Conservation (phyloP, 1,139 yeast genomes). For the Diutina pseudorugosa region DNA sequence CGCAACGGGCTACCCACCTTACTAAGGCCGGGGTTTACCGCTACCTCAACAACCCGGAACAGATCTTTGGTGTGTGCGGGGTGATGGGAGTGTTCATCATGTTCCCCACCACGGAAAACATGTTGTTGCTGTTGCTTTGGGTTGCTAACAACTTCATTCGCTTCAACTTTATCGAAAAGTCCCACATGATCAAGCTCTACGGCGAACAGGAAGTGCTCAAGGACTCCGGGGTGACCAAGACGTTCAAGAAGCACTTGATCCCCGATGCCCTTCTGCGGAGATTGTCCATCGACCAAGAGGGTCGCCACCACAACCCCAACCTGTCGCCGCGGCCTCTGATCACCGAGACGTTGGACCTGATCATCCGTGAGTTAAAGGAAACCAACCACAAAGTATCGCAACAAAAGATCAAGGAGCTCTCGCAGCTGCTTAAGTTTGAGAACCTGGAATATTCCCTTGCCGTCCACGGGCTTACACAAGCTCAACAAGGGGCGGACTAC, state of each 20-base stretch:
- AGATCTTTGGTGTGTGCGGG: slow-evolving; percentile 71
- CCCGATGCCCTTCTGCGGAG: slow-evolving; percentile 29
- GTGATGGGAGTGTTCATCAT: slow-evolving; percentile 69
- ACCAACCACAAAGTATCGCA: slow-evolving; percentile 18
- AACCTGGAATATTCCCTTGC: slow-evolving; percentile 23
- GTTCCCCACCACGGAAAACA: slow-evolving; percentile 45
- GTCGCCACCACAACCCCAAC: slow-evolving; percentile 4
- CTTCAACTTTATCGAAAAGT: slow-evolving; percentile 64
- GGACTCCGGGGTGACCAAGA: slow-evolving; percentile 59
- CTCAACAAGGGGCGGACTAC: neutral
- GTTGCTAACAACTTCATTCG: slow-evolving; percentile 54
- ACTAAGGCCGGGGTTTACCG: slow-evolving; percentile 80
- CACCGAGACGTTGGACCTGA: slow-evolving; percentile 29
- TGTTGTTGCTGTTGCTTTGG: slow-evolving; percentile 53
- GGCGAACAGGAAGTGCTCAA: slow-evolving; percentile 51
- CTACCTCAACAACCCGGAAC: slow-evolving; percentile 77
- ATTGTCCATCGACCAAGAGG: slow-evolving; percentile 9
- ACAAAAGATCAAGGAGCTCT: slow-evolving; percentile 28
- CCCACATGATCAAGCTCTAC: slow-evolving; percentile 70
- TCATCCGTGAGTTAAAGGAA: slow-evolving; percentile 26
- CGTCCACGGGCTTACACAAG: slow-evolving; percentile 13
- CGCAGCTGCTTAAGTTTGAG: slow-evolving; percentile 28
- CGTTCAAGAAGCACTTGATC: slow-evolving; percentile 40
- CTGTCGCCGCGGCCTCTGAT: slow-evolving; percentile 8
- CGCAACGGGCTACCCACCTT: slow-evolving; percentile 30